Percentiles rank a stretch among this genome's conserved stretches.
phyloP scores from a whole-genome alignment of 306 rosid species.

The Cucumis melo region DNA sequence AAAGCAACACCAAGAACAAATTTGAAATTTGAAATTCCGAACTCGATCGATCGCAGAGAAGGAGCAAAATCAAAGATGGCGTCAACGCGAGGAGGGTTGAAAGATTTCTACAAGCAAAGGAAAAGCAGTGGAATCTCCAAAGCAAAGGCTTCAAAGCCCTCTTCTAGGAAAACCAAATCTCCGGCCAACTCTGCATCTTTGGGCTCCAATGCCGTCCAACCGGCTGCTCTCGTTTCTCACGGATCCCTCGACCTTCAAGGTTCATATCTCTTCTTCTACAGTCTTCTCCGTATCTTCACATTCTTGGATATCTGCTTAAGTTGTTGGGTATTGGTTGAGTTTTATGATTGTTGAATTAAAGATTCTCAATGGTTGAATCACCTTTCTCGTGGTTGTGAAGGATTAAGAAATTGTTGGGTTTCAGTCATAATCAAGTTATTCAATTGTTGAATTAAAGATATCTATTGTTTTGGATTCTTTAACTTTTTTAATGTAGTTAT shows the following conservation, averaged over 20 bases:
- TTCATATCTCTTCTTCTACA: neutral
- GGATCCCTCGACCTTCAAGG: slow-evolving; percentile 27
- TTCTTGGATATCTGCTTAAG: neutral
- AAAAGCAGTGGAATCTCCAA: slow-evolving; percentile 20
- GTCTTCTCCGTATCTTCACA: neutral
- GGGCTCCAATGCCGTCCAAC: slow-evolving; percentile 16
- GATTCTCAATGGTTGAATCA: neutral
- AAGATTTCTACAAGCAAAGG: slow-evolving; percentile 45
- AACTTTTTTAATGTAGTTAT: neutral
- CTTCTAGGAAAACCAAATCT: slow-evolving; percentile 16
- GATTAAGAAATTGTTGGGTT: neutral
- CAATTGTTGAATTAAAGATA: neutral
- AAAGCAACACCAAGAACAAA: neutral
- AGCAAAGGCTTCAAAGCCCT: slow-evolving; percentile 11
- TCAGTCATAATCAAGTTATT: neutral
- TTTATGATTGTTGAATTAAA: neutral
- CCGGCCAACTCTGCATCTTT: slow-evolving; percentile 10
- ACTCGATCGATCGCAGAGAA: slow-evolving; percentile 3
- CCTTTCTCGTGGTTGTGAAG: neutral
- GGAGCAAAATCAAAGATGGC: slow-evolving; percentile 15
- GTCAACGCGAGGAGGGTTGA: slow-evolving; percentile 19
- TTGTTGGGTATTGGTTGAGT: neutral
- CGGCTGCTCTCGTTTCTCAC: slow-evolving; percentile 21
- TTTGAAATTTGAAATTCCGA: slow-evolving; percentile 28
- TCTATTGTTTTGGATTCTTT: neutral